These are phyloP conservation scores for Chaetomium sp. DNA, from an alignment of 2,329 filamentous ascomycete species.

Conservation along the genomic window DNA sequence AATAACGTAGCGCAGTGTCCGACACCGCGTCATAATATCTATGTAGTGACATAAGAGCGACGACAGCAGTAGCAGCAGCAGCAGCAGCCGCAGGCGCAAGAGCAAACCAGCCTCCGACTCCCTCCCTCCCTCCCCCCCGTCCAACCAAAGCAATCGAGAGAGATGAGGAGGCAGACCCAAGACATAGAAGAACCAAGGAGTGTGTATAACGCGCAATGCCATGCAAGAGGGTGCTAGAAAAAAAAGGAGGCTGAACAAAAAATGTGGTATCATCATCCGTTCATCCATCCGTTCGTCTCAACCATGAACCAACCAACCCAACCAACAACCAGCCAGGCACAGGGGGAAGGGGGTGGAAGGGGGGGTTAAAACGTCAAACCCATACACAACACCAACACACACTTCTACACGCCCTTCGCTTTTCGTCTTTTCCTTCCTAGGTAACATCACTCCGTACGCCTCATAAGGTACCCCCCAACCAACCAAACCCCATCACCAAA, in stretches of 20 bases:
- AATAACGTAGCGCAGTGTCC: not conserved
- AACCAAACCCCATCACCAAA: conserved; percentile 2
- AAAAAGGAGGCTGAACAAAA: conserved; percentile 17
- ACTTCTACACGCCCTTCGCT: not conserved
- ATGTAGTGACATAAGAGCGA: not conserved
- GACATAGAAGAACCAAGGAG: not conserved
- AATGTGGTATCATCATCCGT: conserved; percentile 34
- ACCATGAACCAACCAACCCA: not conserved
- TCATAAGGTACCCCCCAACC: not conserved
- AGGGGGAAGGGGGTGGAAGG: not conserved
- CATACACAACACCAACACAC: conserved; percentile 4
- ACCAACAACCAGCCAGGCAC: not conserved
- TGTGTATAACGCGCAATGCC: conserved; percentile 11
- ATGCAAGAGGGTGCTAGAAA: conserved; percentile 13
- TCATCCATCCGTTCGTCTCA: conserved; percentile 9
- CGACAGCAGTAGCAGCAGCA: not conserved
- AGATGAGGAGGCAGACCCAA: not conserved
- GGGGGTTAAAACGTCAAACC: not conserved
- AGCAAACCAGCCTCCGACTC: not conserved
- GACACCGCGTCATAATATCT: not conserved
- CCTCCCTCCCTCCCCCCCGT: not conserved
- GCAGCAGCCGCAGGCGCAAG: not conserved
- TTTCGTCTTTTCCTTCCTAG: not conserved
- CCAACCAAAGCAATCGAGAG: not conserved
- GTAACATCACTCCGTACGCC: not conserved